Base-by-base conservation (phyloP, 768 basidiomycete genomes). In the Suillus cothurnatus region DNA sequence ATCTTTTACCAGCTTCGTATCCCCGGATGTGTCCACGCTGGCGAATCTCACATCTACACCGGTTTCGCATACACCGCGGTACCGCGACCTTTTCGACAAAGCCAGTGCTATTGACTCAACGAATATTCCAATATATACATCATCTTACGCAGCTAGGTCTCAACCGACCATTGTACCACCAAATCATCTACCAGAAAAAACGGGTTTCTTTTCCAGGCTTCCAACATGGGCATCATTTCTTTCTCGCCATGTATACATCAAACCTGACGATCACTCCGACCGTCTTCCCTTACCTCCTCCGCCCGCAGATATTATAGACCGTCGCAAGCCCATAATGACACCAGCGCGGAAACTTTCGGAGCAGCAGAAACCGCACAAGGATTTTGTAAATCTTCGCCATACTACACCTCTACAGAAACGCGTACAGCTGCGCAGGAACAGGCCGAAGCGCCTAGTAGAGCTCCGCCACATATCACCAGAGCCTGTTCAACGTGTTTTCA, bases 121-220 rank as follows among this genome's bases (percentile, higher is more conserved):
- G 68, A 61, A 64, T 28, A 31, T 52, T 64, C 70, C 65, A 55
- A 69, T 65, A n/a, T 68, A n/a, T 60, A 71, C 55, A 62, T 70
- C 32, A 7, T 63, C 62, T 23, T 15, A 61, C 41, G 62, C 72
- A 32, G 52, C 62, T 0, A 53, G 62, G 2, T 73, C 73, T 17
- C 70, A 74, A 6, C 58, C 64, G 11, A 66, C 73, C 15, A 31
- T 41, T 59, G 6, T 41, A 59, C 28, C 58, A 41, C 6, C 39
- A 41, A 14, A 63, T 39, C 36, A 76, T 36, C 84, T 84, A 45
- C 78, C 88, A 67, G 86, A 82, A 66, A 84, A 86, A 14, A 81
- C 87, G 70, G 69, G 89, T 52, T 86, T 83, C 71, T 89, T 88
- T 9, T 90, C 88, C 72, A 81, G 88, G 31, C 87, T 87, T 23